Percentiles rank a stretch among this genome's conserved stretches.
These are phyloP conservation scores for Parmelia sp. DNA, from an alignment of 495 filamentous ascomycete genomes.

Conservation along the genomic window DNA sequence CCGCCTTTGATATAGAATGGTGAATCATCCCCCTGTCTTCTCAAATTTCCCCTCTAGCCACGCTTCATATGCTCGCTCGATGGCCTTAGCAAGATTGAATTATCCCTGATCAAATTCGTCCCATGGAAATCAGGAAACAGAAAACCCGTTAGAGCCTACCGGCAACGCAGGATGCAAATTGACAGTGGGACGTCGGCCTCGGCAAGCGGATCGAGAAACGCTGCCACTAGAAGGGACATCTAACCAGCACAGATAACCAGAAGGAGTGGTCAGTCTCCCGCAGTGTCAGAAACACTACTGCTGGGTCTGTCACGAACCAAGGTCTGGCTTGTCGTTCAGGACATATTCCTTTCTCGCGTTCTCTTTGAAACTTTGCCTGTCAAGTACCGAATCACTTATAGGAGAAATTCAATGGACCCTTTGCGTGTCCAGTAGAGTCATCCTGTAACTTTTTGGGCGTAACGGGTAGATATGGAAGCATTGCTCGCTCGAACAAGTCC, in stretches of 20 bases:
- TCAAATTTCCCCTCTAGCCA: slow-evolving; percentile 65
- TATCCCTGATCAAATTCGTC: slow-evolving; percentile 30
- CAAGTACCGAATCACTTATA: not conserved
- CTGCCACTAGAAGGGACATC: slow-evolving; percentile 46
- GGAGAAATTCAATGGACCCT: not conserved
- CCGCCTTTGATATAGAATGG: slow-evolving; percentile 78
- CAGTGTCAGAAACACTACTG: too few relatives aligned
- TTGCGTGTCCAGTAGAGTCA: not conserved
- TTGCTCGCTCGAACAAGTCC: not conserved
- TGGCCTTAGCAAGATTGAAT: slow-evolving; percentile 74
- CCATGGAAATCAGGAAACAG: too few relatives aligned
- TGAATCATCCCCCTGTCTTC: slow-evolving; percentile 93
- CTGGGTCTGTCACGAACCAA: too few relatives aligned
- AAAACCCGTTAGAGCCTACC: slow-evolving; percentile 21
- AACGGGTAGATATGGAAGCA: not conserved
- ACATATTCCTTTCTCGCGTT: not conserved
- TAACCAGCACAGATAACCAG: not conserved
- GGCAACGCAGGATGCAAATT: slow-evolving; percentile 82
- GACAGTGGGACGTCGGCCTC: slow-evolving; percentile 60
- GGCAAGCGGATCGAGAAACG: slow-evolving; percentile 61
- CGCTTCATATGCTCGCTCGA: slow-evolving; percentile 69
- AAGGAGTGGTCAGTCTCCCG: too few relatives aligned
- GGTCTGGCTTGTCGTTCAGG: not conserved
- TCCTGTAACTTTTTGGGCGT: not conserved
- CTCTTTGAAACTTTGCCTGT: not conserved